Evolutionary conservation across 108 stramenopile species (phyloP), one percentile per base, ranked within the genome.

Genomic region (Schizochytrium sp.): DNA sequence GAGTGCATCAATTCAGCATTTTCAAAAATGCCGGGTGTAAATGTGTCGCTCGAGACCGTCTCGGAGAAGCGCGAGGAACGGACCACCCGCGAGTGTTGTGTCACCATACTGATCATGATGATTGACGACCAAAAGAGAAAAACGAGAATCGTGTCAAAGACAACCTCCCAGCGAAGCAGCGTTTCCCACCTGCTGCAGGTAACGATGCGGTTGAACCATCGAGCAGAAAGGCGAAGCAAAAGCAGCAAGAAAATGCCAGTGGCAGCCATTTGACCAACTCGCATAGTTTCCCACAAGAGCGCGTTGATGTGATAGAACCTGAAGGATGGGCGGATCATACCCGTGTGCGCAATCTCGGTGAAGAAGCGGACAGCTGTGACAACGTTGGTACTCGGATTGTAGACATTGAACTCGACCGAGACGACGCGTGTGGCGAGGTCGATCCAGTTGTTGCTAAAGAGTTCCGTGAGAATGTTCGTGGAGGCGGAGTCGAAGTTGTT

Each of bases 401-500:
- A 83, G 23, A 83, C 76, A 23, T 83, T 83, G 51, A 83, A 83
- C 76, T 83, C 76, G 4, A 83, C 76, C 45, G 76, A 83, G 45
- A 83, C 76, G 23, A 83, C 51, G n/a, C 76, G 76, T 0, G 76
- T 83, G n/a, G 45, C 14, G n/a, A 53, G 16, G 28, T 83, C 76
- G 3, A 83, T 47, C 76, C 76, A 83, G 51, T 53, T 18, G 76
- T 83, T 83, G 16, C 12, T 6, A 23, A 53, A 83, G 18, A 83
- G 45, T 53, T 53, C 10, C 25, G 1, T 16, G 0, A 83, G 51
- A 55, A 45, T 3, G 10, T 83, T 0, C 3, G 51, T 47, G 51
- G 19, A 21, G n/a, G 18, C 16, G 10, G 8, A 25, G 51, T 3
- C 48, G n/a, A 6, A 14, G 48, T 83, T 83, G n/a, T 47, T 23